A percentile compares a stretch with the other conserved stretches of the same genome.
Conservation (phyloP, 108 stramenopile species). For the Nitzschia sp. region DNA sequence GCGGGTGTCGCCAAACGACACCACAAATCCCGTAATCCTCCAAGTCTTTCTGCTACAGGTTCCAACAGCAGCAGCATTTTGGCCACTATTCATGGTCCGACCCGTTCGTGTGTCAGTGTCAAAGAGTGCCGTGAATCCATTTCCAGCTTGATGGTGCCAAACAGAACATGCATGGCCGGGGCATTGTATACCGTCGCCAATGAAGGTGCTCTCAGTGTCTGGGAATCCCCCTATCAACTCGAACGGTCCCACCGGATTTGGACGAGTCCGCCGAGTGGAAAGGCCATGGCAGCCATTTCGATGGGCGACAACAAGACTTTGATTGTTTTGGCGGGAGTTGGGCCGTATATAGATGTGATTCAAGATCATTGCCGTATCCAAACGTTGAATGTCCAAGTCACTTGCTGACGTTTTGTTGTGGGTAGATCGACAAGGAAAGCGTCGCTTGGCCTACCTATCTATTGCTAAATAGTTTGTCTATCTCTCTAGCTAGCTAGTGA, state of each 20-base stretch:
- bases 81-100: slow-evolving; percentile 4
- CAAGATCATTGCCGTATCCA: slow-evolving; percentile 1
- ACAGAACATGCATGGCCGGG: background rate
- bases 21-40: background rate
- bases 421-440: too few relatives aligned
- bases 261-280: slow-evolving; percentile 4
- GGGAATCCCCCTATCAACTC: slow-evolving; percentile 5
- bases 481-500: too few relatives aligned
- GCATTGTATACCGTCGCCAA: background rate
- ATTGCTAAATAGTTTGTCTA: too few relatives aligned
- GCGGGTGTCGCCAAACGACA: background rate
- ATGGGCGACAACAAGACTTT: background rate
- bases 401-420: too few relatives aligned
- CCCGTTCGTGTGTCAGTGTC: background rate
- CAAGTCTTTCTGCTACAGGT: background rate
- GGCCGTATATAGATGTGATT: background rate
- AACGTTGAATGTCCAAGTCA: too few relatives aligned
- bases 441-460: too few relatives aligned
- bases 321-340: background rate
- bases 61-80: background rate
- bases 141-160: background rate
- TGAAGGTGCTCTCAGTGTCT: background rate
- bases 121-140: background rate
- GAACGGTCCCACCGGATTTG: background rate
- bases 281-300: background rate